Evolutionary conservation across 257 asterid species (phyloP).

Genomic region (Solanum virginianum): DNA sequence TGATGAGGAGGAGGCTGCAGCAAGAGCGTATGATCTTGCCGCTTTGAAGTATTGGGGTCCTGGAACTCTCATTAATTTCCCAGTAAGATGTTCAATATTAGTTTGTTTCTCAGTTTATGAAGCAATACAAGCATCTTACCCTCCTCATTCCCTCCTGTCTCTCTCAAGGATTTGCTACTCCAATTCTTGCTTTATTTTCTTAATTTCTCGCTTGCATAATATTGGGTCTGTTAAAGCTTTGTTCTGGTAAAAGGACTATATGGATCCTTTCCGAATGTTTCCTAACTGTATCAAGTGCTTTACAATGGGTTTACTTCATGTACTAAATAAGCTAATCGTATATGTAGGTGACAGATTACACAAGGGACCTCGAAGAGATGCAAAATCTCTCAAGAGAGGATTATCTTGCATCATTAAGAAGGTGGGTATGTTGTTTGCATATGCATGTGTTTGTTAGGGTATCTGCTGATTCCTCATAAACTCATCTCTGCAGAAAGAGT

Average conservation of each 20-base stretch:
- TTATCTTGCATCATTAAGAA: conserved; percentile 91
- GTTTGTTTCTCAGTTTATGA: neutral
- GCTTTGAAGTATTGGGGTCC: conserved; percentile 99
- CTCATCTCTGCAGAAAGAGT: conserved; percentile 69
- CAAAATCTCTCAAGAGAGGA: conserved; percentile 91
- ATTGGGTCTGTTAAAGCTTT: neutral
- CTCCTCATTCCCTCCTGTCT: neutral
- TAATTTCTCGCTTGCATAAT: neutral
- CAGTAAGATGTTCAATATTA: conserved; percentile 35
- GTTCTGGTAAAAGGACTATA: neutral
- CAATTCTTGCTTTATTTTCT: neutral
- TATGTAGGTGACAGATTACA: conserved; percentile 78
- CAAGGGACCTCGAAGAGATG: conserved; percentile 98
- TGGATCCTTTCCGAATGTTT: neutral
- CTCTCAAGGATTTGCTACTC: neutral
- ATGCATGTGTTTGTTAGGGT: neutral
- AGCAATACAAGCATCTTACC: neutral
- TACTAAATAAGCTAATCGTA: neutral
- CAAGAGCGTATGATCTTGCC: conserved; percentile 98
- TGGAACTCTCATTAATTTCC: conserved; percentile 93
- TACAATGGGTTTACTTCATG: neutral
- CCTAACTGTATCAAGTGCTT: neutral
- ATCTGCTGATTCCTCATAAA: conserved; percentile 4
- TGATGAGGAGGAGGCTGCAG: conserved; percentile 99
- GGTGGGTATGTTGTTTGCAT: conserved; percentile 25